These are phyloP conservation scores for Phytophthora crassamura DNA, from an alignment of 352 stramenopile species.

Conservation along the genomic window DNA sequence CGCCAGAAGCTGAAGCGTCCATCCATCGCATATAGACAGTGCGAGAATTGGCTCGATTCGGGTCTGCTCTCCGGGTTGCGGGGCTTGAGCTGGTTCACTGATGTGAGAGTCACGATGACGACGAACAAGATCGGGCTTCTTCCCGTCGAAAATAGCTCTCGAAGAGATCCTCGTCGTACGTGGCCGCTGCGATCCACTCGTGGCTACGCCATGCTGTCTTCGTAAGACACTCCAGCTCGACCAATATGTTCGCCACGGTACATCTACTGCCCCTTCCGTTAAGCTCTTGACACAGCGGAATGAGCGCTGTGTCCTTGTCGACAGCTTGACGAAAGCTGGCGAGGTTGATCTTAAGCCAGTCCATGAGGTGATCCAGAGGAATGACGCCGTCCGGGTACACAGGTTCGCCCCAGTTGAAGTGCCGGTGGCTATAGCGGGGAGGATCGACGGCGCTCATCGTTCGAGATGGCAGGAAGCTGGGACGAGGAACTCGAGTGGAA, in stretches of 20 bases:
- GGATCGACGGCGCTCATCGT: not conserved
- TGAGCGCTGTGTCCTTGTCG: not conserved
- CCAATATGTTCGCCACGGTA: not conserved
- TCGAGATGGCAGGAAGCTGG: too few relatives aligned
- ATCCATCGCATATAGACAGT: not conserved
- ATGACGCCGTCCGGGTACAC: not conserved
- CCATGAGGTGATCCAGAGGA: not conserved
- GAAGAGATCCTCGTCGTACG: not conserved
- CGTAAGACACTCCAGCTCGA: not conserved
- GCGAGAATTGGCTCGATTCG: not conserved
- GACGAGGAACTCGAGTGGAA: too few relatives aligned
- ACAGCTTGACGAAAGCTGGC: not conserved
- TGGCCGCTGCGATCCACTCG: not conserved
- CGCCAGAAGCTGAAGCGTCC: not conserved
- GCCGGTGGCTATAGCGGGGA: conserved; percentile 3
- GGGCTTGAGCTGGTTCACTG: too few relatives aligned
- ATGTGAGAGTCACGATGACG: not conserved
- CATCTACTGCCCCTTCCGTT: not conserved
- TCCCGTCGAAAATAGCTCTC: not conserved
- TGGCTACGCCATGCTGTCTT: not conserved
- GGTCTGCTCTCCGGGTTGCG: not conserved
- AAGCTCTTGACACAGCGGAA: not conserved
- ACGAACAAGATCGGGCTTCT: not conserved
- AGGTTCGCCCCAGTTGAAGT: conserved; percentile 1
- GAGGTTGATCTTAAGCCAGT: not conserved